Evolutionary conservation across 495 filamentous ascomycete genomes (phyloP), one percentile per base, ranked within the genome.

Genomic region (Hypoxylon perforatum): DNA sequence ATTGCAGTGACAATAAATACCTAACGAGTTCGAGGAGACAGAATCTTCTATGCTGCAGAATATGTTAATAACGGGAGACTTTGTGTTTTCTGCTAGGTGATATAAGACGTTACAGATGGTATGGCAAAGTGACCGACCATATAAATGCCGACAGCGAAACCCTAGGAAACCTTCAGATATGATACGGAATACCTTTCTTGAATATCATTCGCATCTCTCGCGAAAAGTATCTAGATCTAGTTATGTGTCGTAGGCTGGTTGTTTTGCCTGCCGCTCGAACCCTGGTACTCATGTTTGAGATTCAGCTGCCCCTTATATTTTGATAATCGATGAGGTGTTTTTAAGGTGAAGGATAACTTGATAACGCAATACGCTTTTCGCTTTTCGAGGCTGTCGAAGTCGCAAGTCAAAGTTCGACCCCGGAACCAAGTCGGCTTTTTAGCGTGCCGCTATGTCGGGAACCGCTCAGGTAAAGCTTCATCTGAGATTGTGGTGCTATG

Each of bases 241-340:
- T 45, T 56, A 44, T 25, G 28, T 23, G 48, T 48, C 14, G 36
- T 8, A 49, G 23, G 25, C 7, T 33, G 35, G 35, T 18, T 15
- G 60, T 69, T 64, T 63, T 45, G 56, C 22, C 21, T 64, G 50
- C 39, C 60, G 66, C 56, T 38, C 12, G 46, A 14, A 63, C 56
- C 66, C 66, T 41, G 30, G 61, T 2, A 45, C 15, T 33, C 1
- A 18, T 19, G 44, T 69, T 61, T 57, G 55, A 45, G 21, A 62
- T 17, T 21, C 36, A 55, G 50, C 54, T 35, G 59, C 45, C 15
- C 15, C 17, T 28, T 64, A 35, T 47, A 39, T 50, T 60, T 42
- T 57, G 44, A 39, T 33, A 45, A 35, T 36, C 21, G 22, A 36
- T 11, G 25, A 47, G 36, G 61, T 54, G 60, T 64, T 64, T 64